These are phyloP conservation scores for Glarea lozoyensis DNA, from an alignment of 495 filamentous ascomycete species.

Conservation along the genomic window DNA sequence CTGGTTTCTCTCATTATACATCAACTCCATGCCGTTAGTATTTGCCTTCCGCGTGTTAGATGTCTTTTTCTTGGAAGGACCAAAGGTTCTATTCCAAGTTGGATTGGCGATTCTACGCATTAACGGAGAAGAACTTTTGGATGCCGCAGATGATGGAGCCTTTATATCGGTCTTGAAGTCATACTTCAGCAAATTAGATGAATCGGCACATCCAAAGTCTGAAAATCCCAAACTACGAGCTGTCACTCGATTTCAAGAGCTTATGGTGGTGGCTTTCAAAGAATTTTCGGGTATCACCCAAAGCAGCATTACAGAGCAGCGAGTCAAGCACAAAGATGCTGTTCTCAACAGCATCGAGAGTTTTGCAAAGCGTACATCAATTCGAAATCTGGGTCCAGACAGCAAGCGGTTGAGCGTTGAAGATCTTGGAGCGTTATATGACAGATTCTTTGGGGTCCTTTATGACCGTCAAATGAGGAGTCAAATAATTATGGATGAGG, in stretches of 20 bases:
- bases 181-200: slow-evolving; percentile 88
- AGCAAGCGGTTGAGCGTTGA: slow-evolving; percentile 80
- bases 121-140: slow-evolving; percentile 94
- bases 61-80: slow-evolving; percentile 96
- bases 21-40: slow-evolving; percentile 97
- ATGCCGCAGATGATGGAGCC: slow-evolving; percentile 88
- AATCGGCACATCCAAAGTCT: slow-evolving; percentile 90
- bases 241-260: slow-evolving; percentile 91
- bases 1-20: slow-evolving; percentile 96
- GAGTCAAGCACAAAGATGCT: slow-evolving; percentile 82
- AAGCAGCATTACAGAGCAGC: slow-evolving; percentile 78
- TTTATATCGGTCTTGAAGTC: slow-evolving; percentile 94
- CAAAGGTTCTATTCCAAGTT: slow-evolving; percentile 94
- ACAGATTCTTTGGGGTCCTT: slow-evolving; percentile 81
- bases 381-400: slow-evolving; percentile 90
- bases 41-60: slow-evolving; percentile 95
- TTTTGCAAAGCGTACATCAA: slow-evolving; percentile 93
- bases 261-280: slow-evolving; percentile 98
- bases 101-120: slow-evolving; percentile 93
- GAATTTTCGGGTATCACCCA: slow-evolving; percentile 96
- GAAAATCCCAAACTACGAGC: slow-evolving; percentile 88
- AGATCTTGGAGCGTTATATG: slow-evolving; percentile 82
- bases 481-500: slow-evolving; percentile 67
- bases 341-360: slow-evolving; percentile 92
- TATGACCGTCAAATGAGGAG: slow-evolving; percentile 85